Conservation (phyloP, 2,329 filamentous ascomycete genomes). For the Fusarium udum region DNA sequence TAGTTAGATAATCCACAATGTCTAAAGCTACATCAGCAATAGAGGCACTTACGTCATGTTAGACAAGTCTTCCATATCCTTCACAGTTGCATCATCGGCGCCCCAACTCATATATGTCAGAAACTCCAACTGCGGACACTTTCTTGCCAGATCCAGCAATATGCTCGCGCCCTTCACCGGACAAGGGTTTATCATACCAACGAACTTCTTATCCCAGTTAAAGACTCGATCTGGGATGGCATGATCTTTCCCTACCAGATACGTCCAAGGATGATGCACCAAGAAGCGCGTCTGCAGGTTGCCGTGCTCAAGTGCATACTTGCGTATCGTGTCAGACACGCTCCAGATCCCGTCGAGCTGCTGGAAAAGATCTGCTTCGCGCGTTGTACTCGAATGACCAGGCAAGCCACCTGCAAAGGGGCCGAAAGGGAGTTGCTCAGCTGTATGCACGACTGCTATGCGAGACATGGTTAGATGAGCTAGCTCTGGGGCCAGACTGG, state of each 20-base stretch:
- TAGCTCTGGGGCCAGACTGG: not conserved
- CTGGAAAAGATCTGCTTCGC: not conserved
- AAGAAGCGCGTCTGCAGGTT: not conserved
- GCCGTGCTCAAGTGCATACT: not conserved
- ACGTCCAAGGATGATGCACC: not conserved
- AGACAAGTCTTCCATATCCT: not conserved
- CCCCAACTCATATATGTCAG: not conserved
- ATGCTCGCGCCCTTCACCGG: not conserved
- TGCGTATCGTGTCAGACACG: not conserved
- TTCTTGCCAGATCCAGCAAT: not conserved
- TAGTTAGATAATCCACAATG: rapidly evolving
- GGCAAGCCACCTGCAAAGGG: not conserved
- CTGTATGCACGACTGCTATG: not conserved
- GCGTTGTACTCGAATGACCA: not conserved
- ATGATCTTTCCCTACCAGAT: not conserved
- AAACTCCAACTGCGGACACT: not conserved
- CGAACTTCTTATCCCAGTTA: not conserved
- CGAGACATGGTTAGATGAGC: not conserved
- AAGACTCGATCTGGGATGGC: not conserved
- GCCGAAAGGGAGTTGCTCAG: not conserved
- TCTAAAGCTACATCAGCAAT: rapidly evolving
- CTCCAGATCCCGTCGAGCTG: not conserved
- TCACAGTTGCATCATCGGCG: not conserved
- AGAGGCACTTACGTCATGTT: not conserved
- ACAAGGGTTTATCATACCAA: not conserved